These are phyloP conservation scores for Pseudogymnoascus sp. DNA, from an alignment of 2,329 filamentous ascomycete genomes.

Conservation along the genomic window DNA sequence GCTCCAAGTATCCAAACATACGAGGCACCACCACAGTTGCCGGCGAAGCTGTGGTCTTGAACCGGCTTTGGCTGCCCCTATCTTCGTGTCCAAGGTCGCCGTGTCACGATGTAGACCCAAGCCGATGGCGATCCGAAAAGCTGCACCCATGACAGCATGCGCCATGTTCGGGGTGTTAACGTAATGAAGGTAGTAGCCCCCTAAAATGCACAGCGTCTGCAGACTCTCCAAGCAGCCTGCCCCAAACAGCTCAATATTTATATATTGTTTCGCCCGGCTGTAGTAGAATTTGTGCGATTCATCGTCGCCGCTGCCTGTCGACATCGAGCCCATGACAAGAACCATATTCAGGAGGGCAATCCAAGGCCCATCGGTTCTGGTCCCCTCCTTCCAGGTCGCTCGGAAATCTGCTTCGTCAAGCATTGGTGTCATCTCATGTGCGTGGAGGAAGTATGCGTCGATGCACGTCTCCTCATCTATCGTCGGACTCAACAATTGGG, in stretches of 20 bases:
- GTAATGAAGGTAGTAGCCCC: conserved; percentile 22
- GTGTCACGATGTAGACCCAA: conserved; percentile 19
- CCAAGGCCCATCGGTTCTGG: conserved; percentile 11
- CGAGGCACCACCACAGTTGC: conserved; percentile 39
- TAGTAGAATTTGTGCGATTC: conserved; percentile 6
- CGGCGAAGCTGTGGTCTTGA: conserved; percentile 21
- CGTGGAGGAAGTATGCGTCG: conserved; percentile 13
- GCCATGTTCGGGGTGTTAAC: conserved; percentile 24
- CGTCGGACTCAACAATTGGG: neutral
- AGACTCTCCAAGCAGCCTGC: conserved; percentile 18
- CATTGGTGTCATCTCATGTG: conserved; percentile 12
- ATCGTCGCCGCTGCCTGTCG: conserved; percentile 15
- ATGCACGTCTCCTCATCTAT: conserved; percentile 4
- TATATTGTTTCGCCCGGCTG: neutral
- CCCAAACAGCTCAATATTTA: conserved; percentile 11
- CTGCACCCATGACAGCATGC: conserved; percentile 19
- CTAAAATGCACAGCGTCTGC: conserved; percentile 20
- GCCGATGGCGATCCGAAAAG: conserved; percentile 19
- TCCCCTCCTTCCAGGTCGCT: neutral
- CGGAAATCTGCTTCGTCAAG: conserved; percentile 12
- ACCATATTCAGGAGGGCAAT: conserved; percentile 15
- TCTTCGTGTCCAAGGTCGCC: neutral
- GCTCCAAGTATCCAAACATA: conserved; percentile 37
- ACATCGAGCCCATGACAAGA: conserved; percentile 11
- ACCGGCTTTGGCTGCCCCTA: neutral